Evolutionary conservation across 2,329 filamentous ascomycete species (phyloP).

Genomic region (Coniella vitis): DNA sequence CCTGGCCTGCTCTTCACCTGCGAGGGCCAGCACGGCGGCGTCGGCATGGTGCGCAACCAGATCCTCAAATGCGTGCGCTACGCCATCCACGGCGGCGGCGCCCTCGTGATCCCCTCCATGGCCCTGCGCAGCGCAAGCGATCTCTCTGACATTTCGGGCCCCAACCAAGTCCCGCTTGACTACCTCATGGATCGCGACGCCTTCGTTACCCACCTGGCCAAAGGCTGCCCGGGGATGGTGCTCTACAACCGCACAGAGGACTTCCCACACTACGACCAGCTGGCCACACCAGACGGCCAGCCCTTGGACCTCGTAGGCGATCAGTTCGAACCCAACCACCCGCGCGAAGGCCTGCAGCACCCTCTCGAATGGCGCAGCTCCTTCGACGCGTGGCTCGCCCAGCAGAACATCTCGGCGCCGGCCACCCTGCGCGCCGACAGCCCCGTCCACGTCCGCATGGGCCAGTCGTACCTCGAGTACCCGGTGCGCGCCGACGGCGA

Average conservation of each 20-base stretch:
- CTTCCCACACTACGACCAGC: conserved; percentile 22
- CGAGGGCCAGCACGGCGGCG: conserved; percentile 31
- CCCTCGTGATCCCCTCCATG: conserved; percentile 31
- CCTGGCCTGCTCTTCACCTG: conserved; percentile 31
- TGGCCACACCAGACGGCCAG: neutral
- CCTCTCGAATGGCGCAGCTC: conserved; percentile 22
- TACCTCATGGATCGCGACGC: conserved; percentile 24
- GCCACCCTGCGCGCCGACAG: neutral
- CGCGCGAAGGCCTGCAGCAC: conserved; percentile 19
- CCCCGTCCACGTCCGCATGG: conserved; percentile 24
- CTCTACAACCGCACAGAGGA: conserved; percentile 24
- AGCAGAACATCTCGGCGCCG: conserved; percentile 17
- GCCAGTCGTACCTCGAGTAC: conserved; percentile 31
- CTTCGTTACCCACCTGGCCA: conserved; percentile 21
- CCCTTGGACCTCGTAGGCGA: conserved; percentile 22
- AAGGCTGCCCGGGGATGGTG: conserved; percentile 23
- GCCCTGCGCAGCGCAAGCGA: conserved; percentile 27
- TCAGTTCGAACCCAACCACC: conserved; percentile 27
- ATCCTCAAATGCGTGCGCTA: conserved; percentile 35
- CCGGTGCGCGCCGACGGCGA: conserved; percentile 29
- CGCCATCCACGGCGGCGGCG: conserved; percentile 30
- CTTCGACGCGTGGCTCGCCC: conserved; percentile 25
- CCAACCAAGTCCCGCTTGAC: conserved; percentile 23
- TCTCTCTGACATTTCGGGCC: conserved; percentile 25
- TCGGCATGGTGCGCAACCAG: conserved; percentile 34